Conservation (phyloP, 352 stramenopile species). For the Globisporangium emineosum region DNA sequence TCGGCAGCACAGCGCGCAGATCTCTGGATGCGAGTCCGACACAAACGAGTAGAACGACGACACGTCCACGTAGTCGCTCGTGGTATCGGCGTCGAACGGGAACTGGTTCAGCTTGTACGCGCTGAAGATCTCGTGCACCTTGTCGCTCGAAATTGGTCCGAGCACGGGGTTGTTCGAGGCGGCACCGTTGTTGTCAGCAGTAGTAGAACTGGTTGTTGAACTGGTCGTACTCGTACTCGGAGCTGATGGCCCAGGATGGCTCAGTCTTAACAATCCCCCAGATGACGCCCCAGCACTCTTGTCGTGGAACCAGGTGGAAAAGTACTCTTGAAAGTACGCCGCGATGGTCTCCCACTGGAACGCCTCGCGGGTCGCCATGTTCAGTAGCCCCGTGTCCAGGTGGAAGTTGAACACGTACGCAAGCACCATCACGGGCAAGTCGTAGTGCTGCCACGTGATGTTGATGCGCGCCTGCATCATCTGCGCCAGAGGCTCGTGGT, state of each 20-base stretch:
- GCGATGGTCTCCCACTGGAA: conserved; percentile 55
- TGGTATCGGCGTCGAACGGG: conserved; percentile 69
- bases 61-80: conserved; percentile 72
- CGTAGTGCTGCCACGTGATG: conserved; percentile 66
- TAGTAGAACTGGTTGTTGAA: not conserved
- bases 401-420: conserved; percentile 82
- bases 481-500: conserved; percentile 30
- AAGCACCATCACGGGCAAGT: conserved; percentile 68
- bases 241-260: not conserved
- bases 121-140: conserved; percentile 49
- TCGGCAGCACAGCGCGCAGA: conserved; percentile 75
- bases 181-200: not conserved
- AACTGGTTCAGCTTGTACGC: conserved; percentile 68
- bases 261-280: not conserved
- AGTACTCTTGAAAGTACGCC: conserved; percentile 69
- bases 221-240: not conserved
- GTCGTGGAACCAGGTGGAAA: conserved; percentile 53
- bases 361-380: conserved; percentile 38
- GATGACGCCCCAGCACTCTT: not conserved
- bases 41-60: conserved; percentile 86
- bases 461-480: conserved; percentile 51
- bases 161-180: conserved; percentile 1
- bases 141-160: conserved; percentile 26
- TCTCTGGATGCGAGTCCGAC: conserved; percentile 73
- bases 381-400: conserved; percentile 50